A percentile compares a stretch with the other conserved stretches of the same genome.
Conservation (phyloP, 495 filamentous ascomycete species). For the Xylaria venustula region DNA sequence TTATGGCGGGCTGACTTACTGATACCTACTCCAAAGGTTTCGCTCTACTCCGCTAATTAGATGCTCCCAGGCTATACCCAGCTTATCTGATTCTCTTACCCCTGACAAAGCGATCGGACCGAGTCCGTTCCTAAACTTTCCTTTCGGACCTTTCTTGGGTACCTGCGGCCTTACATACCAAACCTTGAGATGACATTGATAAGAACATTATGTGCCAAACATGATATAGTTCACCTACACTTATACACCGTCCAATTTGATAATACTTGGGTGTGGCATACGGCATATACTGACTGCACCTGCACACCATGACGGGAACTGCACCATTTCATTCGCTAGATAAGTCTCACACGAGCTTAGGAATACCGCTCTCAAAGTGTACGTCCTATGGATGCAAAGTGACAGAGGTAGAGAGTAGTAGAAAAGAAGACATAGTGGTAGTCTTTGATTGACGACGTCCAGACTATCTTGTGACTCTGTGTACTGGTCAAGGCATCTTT, state of each 20-base stretch:
- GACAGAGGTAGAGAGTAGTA: background rate
- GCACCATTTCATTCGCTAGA: background rate
- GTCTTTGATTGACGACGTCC: no score
- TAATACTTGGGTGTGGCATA: background rate
- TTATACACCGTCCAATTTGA: background rate
- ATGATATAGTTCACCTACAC: no score
- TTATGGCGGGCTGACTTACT: background rate
- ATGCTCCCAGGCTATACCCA: background rate
- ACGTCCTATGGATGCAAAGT: background rate
- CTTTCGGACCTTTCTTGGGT: slow-evolving; percentile 14
- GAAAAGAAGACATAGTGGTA: no score
- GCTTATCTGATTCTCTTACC: background rate
- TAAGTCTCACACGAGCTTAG: background rate
- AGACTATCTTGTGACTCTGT: background rate
- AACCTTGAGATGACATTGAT: background rate
- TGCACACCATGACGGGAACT: background rate
- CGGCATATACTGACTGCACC: background rate
- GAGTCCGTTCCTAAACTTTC: slow-evolving; percentile 6
- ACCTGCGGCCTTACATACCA: background rate
- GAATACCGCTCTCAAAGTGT: background rate
- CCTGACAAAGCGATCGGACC: background rate
- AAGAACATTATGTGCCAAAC: background rate
- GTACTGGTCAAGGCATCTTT: background rate
- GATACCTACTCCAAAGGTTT: background rate
- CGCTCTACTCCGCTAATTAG: background rate